Evolutionary conservation across 176 grass and related monocot genomes (phyloP), one percentile per base, ranked within the genome.

Genomic region (Elymus sibiricus): DNA sequence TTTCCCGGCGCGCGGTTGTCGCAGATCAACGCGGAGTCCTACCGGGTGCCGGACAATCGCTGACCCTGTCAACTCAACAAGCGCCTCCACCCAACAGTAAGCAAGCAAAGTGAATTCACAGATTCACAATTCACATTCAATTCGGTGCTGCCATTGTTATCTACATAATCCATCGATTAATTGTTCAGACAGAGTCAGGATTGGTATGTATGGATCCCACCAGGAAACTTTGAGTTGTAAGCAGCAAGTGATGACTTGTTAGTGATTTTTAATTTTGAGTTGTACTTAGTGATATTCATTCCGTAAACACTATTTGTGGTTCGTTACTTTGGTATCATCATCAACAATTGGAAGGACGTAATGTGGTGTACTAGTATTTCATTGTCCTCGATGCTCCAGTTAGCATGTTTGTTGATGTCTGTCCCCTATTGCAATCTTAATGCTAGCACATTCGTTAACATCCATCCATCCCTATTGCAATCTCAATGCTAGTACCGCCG

Each of bases 21-120:
- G n/a, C 90, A 94, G 92, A 88, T 97, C 88, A 97, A 90, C 76
- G 43, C 59, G 27, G 94, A 97, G 53, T 62, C 88, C 35, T 97
- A 97, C 90, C 88, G 87, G 47, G 94, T 97, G 73, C 85, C 88
- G 17, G 94, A 97, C 61, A 82, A 90, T 16, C 86, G 83, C 71
- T 89, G 70, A 92, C 69, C 69, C 24, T 37, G 49, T 63, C 8
- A 60, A 10, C 40, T 80, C n/a, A 26, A 19, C 6, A 19, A 43
- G 31, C 69, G 59, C 28, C 79, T 58, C 17, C 79, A 61, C 0
- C 71, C 15, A 55, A 14, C 0, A 24, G 21, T 55, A 84, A 74
- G 49, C 49, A 53, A 53, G 43, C 44, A 87, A 37, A 9, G 86
- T 70, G 10, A 88, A 85, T 46, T 46, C 39, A 26, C 11, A 61